Evolutionary conservation across 2,329 filamentous ascomycete species (phyloP).

Genomic region (Diaporthe sp.): DNA sequence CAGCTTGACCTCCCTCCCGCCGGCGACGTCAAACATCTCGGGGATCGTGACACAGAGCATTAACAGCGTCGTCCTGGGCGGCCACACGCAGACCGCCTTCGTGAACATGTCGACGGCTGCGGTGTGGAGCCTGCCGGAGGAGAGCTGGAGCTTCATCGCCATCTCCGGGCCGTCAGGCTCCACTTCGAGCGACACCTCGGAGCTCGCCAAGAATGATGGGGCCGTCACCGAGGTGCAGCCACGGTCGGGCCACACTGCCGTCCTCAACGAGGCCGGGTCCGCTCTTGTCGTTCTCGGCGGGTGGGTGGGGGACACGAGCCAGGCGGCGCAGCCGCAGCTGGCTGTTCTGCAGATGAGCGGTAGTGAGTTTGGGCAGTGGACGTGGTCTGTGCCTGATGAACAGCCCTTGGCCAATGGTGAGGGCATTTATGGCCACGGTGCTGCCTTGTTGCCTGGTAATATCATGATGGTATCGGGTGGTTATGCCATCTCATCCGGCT

Average conservation of each 20-base stretch:
- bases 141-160: conserved; percentile 84
- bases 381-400: conserved; percentile 71
- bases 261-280: conserved; percentile 81
- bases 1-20: conserved; percentile 78
- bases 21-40: conserved; percentile 75
- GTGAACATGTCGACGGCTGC: conserved; percentile 95
- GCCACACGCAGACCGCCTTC: conserved; percentile 85
- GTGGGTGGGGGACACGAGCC: conserved; percentile 86
- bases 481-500: conserved; percentile 56
- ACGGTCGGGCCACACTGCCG: conserved; percentile 87
- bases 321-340: conserved; percentile 84
- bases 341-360: conserved; percentile 80
- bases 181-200: conserved; percentile 50
- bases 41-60: conserved; percentile 77
- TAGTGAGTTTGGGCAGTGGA: conserved; percentile 76
- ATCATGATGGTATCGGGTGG: conserved; percentile 76
- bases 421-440: conserved; percentile 72
- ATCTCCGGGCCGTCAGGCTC: conserved; percentile 59
- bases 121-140: conserved; percentile 86
- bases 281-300: conserved; percentile 86
- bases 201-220: conserved; percentile 62
- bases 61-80: conserved; percentile 84
- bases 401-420: conserved; percentile 52
- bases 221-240: conserved; percentile 69
- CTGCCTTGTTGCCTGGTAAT: conserved; percentile 71